These are phyloP conservation scores for Brassica hybrid DNA, from an alignment of 441 rosid genomes.

Conservation along the genomic window DNA sequence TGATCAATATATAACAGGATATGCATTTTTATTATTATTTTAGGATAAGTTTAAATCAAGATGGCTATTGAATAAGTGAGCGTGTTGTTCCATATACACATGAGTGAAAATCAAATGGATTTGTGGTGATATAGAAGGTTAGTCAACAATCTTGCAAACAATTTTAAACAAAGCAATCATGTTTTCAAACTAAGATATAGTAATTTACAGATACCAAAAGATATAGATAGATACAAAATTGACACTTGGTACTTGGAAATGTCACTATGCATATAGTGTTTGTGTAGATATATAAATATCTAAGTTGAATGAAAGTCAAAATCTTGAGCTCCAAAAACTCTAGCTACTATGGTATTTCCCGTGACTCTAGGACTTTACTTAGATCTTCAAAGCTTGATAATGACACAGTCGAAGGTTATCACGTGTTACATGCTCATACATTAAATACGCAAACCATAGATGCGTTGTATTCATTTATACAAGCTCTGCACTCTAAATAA, in stretches of 20 bases:
- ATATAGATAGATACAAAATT: background rate
- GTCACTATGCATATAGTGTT: background rate
- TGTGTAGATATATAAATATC: background rate
- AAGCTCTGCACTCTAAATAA: too few species aligned
- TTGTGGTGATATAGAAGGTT: slow-evolving; percentile 14
- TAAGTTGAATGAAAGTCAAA: slow-evolving; percentile 33
- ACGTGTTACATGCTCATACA: slow-evolving; percentile 32
- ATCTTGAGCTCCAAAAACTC: slow-evolving; percentile 42
- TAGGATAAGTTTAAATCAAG: background rate
- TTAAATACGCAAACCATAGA: slow-evolving; percentile 20
- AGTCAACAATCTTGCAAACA: slow-evolving; percentile 8
- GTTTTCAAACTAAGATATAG: background rate
- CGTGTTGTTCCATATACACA: slow-evolving; percentile 1
- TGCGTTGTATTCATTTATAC: slow-evolving; percentile 7
- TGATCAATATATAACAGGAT: background rate
- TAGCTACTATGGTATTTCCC: slow-evolving; percentile 40
- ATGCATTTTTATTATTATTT: background rate
- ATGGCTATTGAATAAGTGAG: background rate
- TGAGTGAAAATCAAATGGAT: background rate
- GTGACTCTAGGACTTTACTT: slow-evolving; percentile 37
- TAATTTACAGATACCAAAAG: background rate
- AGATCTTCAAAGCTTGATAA: slow-evolving; percentile 36
- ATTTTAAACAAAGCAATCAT: background rate
- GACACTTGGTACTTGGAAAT: slow-evolving; percentile 15
- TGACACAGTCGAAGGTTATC: slow-evolving; percentile 34